A percentile compares a stretch with the other conserved stretches of the same genome.
Evolutionary conservation across 2,329 filamentous ascomycete species (phyloP).

Genomic region (Hymenoscyphus occultus): DNA sequence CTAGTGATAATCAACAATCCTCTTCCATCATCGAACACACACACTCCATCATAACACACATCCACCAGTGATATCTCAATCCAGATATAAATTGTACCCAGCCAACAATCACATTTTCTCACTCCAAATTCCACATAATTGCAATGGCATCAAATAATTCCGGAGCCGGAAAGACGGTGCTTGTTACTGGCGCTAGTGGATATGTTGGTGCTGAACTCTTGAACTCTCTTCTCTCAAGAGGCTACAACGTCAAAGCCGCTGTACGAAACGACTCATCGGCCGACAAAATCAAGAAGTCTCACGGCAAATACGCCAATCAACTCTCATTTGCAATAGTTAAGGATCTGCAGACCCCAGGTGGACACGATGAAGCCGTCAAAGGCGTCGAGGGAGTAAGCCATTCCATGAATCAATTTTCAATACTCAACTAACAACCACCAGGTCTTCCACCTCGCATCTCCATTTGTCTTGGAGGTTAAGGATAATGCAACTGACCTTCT

Average conservation of each 20-base stretch:
- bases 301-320: constrained; percentile 38
- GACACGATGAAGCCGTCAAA: constrained; percentile 57
- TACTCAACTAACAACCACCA: constrained; percentile 8
- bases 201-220: constrained; percentile 52
- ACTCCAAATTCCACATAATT: neutral
- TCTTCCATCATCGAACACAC: neutral
- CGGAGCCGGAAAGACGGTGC: constrained; percentile 25
- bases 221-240: constrained; percentile 41
- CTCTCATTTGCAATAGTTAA: constrained; percentile 52
- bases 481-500: constrained; percentile 42
- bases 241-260: constrained; percentile 42
- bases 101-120: neutral
- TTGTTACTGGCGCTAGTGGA: constrained; percentile 42
- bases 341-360: constrained; percentile 66
- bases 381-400: constrained; percentile 61
- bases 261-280: constrained; percentile 46
- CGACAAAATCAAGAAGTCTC: constrained; percentile 41
- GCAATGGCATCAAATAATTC: constrained; percentile 16
- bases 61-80: neutral
- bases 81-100: neutral
- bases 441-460: constrained; percentile 68
- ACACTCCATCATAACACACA: neutral
- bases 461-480: constrained; percentile 36
- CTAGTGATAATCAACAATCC: neutral
- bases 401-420: neutral